Evolutionary conservation across 768 basidiomycete species (phyloP).

Genomic region (Gelatoporia subvermispora): DNA sequence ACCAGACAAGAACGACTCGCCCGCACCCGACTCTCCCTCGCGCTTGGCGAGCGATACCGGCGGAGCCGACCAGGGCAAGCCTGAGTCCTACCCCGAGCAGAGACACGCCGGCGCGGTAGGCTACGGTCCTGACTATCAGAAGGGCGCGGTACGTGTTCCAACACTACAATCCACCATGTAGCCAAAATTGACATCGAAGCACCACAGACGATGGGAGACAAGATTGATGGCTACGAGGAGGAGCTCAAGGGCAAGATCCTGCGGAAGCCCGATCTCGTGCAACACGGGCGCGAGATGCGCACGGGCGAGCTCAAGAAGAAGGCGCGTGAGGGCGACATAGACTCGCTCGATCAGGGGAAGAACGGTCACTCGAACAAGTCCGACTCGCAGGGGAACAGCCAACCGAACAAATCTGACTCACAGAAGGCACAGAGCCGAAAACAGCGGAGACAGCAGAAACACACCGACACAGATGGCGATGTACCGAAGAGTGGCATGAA

Average conservation of each 20-base stretch:
- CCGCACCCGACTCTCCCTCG: no score
- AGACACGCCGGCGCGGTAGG: conserved; percentile 38
- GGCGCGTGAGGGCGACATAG: conserved; percentile 25
- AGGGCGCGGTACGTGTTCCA: conserved; percentile 22
- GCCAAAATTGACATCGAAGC: no score
- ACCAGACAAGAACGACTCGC: no score
- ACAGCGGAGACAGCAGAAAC: background rate
- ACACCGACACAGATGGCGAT: background rate
- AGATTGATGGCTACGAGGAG: conserved; percentile 32
- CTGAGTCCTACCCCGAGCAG: conserved; percentile 34
- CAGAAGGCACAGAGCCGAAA: conserved; percentile 6
- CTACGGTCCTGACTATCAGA: conserved; percentile 30
- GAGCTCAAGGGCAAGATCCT: conserved; percentile 37
- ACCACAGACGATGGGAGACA: conserved; percentile 26
- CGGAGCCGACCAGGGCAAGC: no score
- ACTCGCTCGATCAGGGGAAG: no score
- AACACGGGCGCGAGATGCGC: conserved; percentile 33
- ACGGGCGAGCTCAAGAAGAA: conserved; percentile 36
- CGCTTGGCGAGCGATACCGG: no score
- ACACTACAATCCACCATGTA: no score
- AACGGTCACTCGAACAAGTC: background rate
- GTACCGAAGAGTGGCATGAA: conserved; percentile 3
- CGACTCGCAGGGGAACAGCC: background rate
- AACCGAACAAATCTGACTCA: background rate
- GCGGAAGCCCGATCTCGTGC: conserved; percentile 28